Base-by-base conservation (phyloP, 176 grass and related monocot genomes). In the Carex littledalei region DNA sequence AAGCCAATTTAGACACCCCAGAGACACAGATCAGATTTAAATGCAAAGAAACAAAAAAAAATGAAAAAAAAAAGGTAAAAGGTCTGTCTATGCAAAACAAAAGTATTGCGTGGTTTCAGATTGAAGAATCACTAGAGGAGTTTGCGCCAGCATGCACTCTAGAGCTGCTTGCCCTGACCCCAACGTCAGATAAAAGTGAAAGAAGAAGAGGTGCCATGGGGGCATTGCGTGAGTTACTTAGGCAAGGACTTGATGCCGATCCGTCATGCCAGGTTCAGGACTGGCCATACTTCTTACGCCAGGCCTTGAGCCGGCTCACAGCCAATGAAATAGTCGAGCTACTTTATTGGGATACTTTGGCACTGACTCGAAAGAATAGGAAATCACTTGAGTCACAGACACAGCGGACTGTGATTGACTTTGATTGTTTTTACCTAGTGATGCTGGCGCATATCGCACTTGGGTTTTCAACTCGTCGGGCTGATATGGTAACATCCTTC, bases 91-190 rank as follows among this genome's bases (percentile, higher is more conserved):
- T 78, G 22, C 26, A 57, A 57, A 37, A n/a, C 7, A 72, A 72
- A 34, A 18, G n/a, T 18, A 20, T 82, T 86, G 67, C 26, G 15
- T 91, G 64, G 78, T 88, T 74, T 83, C 75, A 99, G 96, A 92
- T 99, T 69, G 96, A 99, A 92, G 93, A 99, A 87, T 95, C 96
- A 83, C 92, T 99, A 79, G 96, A 99, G 82, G 96, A 99, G 65
- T 89, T 99, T 67, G 96, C 96, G 59, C 96, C 96, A 88, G 91
- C 93, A 94, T 99, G 96, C 88, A 94, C 96, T 54, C 54, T 95
- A 32, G 91, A 95, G 82, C 85, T 99, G 81, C 61, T 99, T 78
- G 83, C 87, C 65, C 83, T 97, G 86, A 83, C 91, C 77, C 82
- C 85, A 49, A 87, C 65, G 78, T 88, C 90, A 89, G 91, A 98